phyloP scores from a whole-genome alignment of 2,329 filamentous ascomycete species.

The Colletotrichum kahawae region DNA sequence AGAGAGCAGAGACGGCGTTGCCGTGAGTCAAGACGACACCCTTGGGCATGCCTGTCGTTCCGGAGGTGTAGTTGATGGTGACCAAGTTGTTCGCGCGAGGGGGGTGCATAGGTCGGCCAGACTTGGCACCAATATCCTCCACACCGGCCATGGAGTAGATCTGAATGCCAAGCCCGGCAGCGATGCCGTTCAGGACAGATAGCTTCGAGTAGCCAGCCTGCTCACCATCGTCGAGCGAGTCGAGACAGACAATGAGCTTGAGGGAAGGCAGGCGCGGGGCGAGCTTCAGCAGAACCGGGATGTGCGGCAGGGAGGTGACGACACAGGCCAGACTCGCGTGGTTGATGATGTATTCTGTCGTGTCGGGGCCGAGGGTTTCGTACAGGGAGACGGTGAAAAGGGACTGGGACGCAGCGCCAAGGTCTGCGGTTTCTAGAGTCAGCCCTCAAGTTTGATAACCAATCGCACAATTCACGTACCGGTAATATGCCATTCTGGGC shows the following conservation, averaged over 20 bases:
- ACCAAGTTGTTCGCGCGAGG: slow-evolving; percentile 77
- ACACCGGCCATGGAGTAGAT: slow-evolving; percentile 83
- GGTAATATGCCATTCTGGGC: slow-evolving; percentile 86
- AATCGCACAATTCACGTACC: slow-evolving; percentile 46
- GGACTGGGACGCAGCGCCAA: slow-evolving; percentile 85
- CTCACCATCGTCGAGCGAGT: slow-evolving; percentile 83
- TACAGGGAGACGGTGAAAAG: slow-evolving; percentile 94
- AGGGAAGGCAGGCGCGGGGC: slow-evolving; percentile 76
- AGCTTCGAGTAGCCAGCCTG: slow-evolving; percentile 78
- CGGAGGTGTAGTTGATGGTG: slow-evolving; percentile 92
- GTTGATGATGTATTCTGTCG: slow-evolving; percentile 95
- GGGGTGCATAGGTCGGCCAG: slow-evolving; percentile 72
- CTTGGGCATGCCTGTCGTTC: slow-evolving; percentile 83
- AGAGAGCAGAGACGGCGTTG: slow-evolving; percentile 77
- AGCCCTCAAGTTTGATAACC: background rate
- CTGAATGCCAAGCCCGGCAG: slow-evolving; percentile 73
- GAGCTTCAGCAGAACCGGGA: slow-evolving; percentile 82
- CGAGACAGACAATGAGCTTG: slow-evolving; percentile 88
- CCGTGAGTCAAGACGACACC: slow-evolving; percentile 83
- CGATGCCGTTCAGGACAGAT: slow-evolving; percentile 77
- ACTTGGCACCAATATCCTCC: slow-evolving; percentile 77
- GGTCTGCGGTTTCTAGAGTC: slow-evolving; percentile 56
- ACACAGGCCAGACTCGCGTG: slow-evolving; percentile 80
- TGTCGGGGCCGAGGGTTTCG: slow-evolving; percentile 90
- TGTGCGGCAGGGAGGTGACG: slow-evolving; percentile 79